phyloP scores from a whole-genome alignment of 2,329 filamentous ascomycete genomes.

The Aspergillus bombycis region DNA sequence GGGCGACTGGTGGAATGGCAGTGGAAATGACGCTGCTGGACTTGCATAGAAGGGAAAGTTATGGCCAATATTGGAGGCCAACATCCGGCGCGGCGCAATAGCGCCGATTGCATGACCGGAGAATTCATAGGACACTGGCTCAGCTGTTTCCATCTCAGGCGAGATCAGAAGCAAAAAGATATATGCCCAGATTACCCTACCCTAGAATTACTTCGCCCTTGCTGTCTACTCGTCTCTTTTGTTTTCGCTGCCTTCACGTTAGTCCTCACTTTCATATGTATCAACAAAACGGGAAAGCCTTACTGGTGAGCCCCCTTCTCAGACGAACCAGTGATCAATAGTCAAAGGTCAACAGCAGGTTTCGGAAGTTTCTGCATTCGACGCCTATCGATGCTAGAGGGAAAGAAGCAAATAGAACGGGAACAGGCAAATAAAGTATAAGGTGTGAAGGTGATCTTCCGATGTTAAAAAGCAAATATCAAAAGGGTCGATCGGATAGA shows the following conservation, averaged over 20 bases:
- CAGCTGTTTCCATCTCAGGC: conserved; percentile 43
- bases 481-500: neutral
- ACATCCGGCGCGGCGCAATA: conserved; percentile 41
- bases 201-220: neutral
- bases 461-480: conserved; percentile 20
- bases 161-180: neutral
- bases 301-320: neutral
- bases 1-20: conserved; percentile 39
- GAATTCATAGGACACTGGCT: conserved; percentile 46
- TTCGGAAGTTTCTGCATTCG: neutral
- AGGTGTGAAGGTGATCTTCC: conserved; percentile 11
- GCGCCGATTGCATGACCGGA: conserved; percentile 41
- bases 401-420: conserved; percentile 18
- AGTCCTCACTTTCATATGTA: neutral
- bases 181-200: neutral
- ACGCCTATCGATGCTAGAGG: conserved; percentile 5
- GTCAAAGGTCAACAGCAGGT: neutral
- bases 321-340: neutral
- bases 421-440: conserved; percentile 24
- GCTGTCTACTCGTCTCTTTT: neutral
- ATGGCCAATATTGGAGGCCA: conserved; percentile 38
- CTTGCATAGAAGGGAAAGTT: conserved; percentile 43
- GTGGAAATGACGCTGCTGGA: conserved; percentile 39
- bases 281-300: neutral
- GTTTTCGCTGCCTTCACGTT: neutral